Percentiles rank a stretch among this genome's conserved stretches.
Conservation (phyloP, 2,329 filamentous ascomycete genomes). For the Clarireedia monteithiana region DNA sequence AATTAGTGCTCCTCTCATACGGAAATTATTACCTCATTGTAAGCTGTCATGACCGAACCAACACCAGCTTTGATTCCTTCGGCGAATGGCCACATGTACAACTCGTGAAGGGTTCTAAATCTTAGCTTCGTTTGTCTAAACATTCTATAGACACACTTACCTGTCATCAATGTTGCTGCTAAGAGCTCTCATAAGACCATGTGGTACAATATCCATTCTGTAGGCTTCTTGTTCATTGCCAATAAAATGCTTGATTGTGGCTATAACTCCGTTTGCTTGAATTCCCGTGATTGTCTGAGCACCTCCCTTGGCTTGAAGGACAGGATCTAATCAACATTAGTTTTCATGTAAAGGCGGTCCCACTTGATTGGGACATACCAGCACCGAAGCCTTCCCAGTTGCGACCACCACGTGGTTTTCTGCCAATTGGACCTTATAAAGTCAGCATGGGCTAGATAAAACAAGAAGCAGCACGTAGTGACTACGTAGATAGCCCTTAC, state of each 20-base stretch:
- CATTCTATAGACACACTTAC: neutral
- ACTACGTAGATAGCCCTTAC: neutral
- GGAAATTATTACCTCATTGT: slow-evolving; percentile 46
- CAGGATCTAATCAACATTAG: slow-evolving; percentile 44
- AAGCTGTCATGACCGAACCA: slow-evolving; percentile 75
- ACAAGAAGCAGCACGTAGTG: too few species aligned
- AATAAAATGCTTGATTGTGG: slow-evolving; percentile 49
- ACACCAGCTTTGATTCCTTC: slow-evolving; percentile 60
- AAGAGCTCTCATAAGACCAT: slow-evolving; percentile 28
- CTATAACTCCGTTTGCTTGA: slow-evolving; percentile 48
- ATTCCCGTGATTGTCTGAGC: slow-evolving; percentile 47
- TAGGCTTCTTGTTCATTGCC: slow-evolving; percentile 37
- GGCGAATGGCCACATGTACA: slow-evolving; percentile 53
- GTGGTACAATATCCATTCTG: slow-evolving; percentile 26
- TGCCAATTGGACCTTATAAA: slow-evolving; percentile 52
- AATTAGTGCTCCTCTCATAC: neutral
- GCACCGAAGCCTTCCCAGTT: slow-evolving; percentile 69
- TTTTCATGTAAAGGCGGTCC: neutral
- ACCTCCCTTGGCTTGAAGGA: slow-evolving; percentile 47
- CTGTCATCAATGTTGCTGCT: slow-evolving; percentile 49
- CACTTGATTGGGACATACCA: neutral
- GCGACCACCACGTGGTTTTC: slow-evolving; percentile 64
- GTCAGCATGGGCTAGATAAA: too few species aligned
- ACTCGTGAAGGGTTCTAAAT: slow-evolving; percentile 46
- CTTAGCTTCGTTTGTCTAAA: neutral